Conservation (phyloP, 306 rosid genomes). For the Canavalia ensiformis region DNA sequence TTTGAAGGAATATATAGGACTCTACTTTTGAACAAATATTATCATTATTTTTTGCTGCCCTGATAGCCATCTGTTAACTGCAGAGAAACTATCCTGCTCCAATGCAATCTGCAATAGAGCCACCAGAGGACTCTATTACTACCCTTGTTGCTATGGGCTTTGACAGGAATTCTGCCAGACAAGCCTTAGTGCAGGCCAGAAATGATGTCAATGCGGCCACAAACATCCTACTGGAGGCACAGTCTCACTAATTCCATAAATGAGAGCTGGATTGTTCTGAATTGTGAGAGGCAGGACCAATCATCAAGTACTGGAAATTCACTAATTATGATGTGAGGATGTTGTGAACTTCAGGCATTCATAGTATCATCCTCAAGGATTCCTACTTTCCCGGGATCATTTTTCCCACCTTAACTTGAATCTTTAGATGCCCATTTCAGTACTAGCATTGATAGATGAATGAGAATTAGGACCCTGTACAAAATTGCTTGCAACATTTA, state of each 20-base stretch:
- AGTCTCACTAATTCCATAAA: slow-evolving; percentile 62
- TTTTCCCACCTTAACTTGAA: slow-evolving; percentile 51
- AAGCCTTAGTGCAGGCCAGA: slow-evolving; percentile 93
- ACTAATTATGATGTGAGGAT: slow-evolving; percentile 54
- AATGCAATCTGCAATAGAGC: slow-evolving; percentile 66
- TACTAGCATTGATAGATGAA: slow-evolving; percentile 42
- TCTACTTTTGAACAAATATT: not conserved
- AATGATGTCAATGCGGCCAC: slow-evolving; percentile 91
- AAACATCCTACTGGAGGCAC: slow-evolving; percentile 92
- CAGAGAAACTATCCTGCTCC: slow-evolving; percentile 81
- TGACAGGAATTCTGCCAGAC: slow-evolving; percentile 91
- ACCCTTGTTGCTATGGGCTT: slow-evolving; percentile 97
- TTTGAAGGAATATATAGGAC: not conserved
- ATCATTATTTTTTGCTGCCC: slow-evolving; percentile 1
- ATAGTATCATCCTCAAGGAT: slow-evolving; percentile 44
- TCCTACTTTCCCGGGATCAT: slow-evolving; percentile 43
- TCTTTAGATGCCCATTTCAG: slow-evolving; percentile 54
- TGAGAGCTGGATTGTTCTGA: slow-evolving; percentile 42
- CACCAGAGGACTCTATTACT: slow-evolving; percentile 78
- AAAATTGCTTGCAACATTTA: slow-evolving; percentile 56
- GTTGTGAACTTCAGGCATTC: slow-evolving; percentile 52
- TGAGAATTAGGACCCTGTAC: slow-evolving; percentile 63
- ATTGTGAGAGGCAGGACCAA: slow-evolving; percentile 42
- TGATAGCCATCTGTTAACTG: slow-evolving; percentile 35
- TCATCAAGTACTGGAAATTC: slow-evolving; percentile 50